Base-by-base conservation (phyloP, 1,284 basidiomycete genomes). In the Mycena citricolor region DNA sequence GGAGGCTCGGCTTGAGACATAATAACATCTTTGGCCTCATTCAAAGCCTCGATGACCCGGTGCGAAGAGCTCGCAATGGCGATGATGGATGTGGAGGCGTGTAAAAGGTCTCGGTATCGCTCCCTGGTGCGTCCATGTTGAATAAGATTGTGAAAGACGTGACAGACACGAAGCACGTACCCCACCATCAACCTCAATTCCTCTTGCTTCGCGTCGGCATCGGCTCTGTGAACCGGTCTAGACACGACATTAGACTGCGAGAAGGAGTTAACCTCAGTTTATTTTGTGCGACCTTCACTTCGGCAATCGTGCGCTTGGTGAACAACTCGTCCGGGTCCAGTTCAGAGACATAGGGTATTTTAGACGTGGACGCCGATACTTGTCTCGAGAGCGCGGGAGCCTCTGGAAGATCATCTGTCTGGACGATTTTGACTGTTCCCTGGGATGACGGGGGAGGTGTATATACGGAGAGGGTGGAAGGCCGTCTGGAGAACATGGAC, bases 141-240 rank as follows among this genome's bases (percentile, higher is more conserved):
- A 54, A 39, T 47, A 57, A 42, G 24, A 36, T 46, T 44, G 39
- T 39, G 30, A 26, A 21, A 34, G 5, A 32, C 32, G 34, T 4
- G n/a, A n/a, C 31, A 39, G 29, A 14, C 51, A 19, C 39, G 19
- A 38, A 34, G 19, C 46, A 83, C 90, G 76, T 67, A 94, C 91
- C 91, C 93, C 63, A 97, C 94, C 93, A 95, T 97, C 21, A 89
- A 74, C 54, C 93, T 75, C 32, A 97, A 76, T 62, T 97, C 94
- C 57, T 92, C 87, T 60, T 92, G 89, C 65, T 95, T 95, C 39
- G 84, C 85, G 60, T 92, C 81, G 2, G 92, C 92, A 64, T 94
- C 89, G n/a, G 76, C 69, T 64, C 90, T 91, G 51, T 8, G 45
- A 37, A 34, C 45, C 38, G 49, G 20, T 42, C 43, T 34, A 38